Conservation (phyloP, 305 asterid species). For the Fraxinus albicans region DNA sequence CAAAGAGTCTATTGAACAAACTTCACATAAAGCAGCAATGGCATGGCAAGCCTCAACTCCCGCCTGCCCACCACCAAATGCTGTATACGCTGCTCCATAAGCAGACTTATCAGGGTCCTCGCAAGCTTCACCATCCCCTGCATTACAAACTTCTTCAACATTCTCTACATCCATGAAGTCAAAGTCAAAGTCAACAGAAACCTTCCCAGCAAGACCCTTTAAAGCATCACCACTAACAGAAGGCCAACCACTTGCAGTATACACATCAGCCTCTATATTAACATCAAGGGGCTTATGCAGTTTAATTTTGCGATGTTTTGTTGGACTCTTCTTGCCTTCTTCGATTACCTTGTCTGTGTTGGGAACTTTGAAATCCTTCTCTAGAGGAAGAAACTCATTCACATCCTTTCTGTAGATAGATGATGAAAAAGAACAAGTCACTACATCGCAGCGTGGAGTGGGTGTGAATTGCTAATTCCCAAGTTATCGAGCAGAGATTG, state of each 20-base stretch:
- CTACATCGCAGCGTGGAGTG: conserved; percentile 17
- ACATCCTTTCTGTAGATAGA: conserved; percentile 57
- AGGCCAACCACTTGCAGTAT: conserved; percentile 98
- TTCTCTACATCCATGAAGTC: conserved; percentile 40
- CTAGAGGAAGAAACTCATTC: conserved; percentile 58
- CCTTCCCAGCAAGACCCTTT: conserved; percentile 79
- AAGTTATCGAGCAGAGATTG: neutral
- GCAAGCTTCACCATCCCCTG: conserved; percentile 23
- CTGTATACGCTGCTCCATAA: conserved; percentile 74
- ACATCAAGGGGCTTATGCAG: conserved; percentile 62
- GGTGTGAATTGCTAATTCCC: neutral
- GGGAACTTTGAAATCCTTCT: conserved; percentile 75
- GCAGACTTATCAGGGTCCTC: conserved; percentile 56
- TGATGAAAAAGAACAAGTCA: conserved; percentile 17
- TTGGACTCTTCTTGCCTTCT: conserved; percentile 89
- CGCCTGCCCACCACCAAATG: conserved; percentile 67
- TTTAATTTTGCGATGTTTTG: conserved; percentile 64
- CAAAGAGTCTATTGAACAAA: conserved; percentile 84
- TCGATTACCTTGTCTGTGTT: conserved; percentile 72
- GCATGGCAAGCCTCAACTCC: conserved; percentile 92
- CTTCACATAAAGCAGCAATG: conserved; percentile 94
- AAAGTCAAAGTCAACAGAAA: conserved; percentile 69
- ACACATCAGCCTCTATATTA: conserved; percentile 57
- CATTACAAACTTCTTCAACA: conserved; percentile 44
- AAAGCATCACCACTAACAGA: conserved; percentile 83